These are phyloP conservation scores for Alopecurus myosuroides DNA, from an alignment of 176 grass and related monocot species.

Conservation along the genomic window DNA sequence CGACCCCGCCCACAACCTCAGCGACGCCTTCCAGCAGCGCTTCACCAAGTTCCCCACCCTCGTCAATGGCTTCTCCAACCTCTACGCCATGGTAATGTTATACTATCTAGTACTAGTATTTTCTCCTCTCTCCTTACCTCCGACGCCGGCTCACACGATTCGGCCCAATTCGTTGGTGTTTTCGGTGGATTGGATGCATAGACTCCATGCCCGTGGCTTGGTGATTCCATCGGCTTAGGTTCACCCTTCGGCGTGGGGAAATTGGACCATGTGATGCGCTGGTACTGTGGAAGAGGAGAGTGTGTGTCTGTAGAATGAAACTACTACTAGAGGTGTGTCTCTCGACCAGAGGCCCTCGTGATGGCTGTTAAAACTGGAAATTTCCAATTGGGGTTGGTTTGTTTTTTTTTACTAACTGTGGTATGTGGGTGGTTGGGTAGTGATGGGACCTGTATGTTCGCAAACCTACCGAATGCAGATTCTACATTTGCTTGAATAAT, in stretches of 20 bases:
- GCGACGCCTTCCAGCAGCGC: constrained; percentile 98
- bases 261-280: too few species aligned
- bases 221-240: neutral
- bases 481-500: neutral
- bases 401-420: neutral
- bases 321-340: neutral
- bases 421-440: constrained; percentile 4
- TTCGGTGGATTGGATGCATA: constrained; percentile 9
- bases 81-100: constrained; percentile 98
- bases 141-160: neutral
- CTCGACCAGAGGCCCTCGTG: neutral
- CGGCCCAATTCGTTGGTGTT: neutral
- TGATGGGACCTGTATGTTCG: constrained; percentile 13
- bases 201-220: neutral
- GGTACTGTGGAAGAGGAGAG: neutral
- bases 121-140: too few species aligned
- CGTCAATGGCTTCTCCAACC: constrained; percentile 90
- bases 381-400: constrained; percentile 26
- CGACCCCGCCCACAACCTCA: constrained; percentile 98
- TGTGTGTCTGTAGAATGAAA: neutral
- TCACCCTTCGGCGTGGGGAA: neutral
- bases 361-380: neutral
- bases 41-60: constrained; percentile 99
- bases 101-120: too few species aligned
- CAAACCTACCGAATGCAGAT: neutral